Evolutionary conservation across 1,284 basidiomycete species (phyloP), one percentile per base, ranked within the genome.

Genomic region (Schizopora paradoxa): DNA sequence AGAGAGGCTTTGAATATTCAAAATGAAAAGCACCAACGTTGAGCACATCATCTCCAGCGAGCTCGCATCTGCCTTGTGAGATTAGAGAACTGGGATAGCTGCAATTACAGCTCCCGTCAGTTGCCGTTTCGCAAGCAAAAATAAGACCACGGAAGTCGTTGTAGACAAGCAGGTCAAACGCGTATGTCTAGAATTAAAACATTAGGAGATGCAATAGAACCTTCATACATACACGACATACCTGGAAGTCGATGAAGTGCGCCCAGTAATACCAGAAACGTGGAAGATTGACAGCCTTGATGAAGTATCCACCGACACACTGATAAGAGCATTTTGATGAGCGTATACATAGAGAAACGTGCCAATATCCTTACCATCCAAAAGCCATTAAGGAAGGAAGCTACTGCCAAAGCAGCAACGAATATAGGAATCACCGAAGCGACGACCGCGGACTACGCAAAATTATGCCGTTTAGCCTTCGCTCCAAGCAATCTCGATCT

Each of bases 191-290:
- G 44, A 31, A 14, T 10, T n/a, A n/a, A 13, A 10, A 35, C 40
- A 55, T 39, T 46, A 11, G n/a, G 16, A 14, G 19, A 19, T 28
- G 13, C n/a, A 39, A 37, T 19, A 47, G 14, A 48, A 38, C 4
- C 7, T 47, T 14, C 23, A 43, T 39, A 32, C 14, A 14, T 43
- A 43, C 18, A 18, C 39, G 53, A 43, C 53, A 33, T 48, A 42
- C 22, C 29, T 70, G 69, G 40, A 68, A 74, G 52, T 74, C 70
- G 60, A 74, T 73, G 49, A 62, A 79, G 54, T 79, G 77, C 51
- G 76, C 73, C 45, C 70, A 74, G 53, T 69, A 75, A 56, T 68
- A 75, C 76, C 77, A 80, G 58, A 79, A 82, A 0, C 67, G 57
- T 0, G 77, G 77, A 6, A 82, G 64, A n/a, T 72, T 72, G 4